Base-by-base conservation (phyloP, 179 eudicot species). In the Pouteria campechiana region DNA sequence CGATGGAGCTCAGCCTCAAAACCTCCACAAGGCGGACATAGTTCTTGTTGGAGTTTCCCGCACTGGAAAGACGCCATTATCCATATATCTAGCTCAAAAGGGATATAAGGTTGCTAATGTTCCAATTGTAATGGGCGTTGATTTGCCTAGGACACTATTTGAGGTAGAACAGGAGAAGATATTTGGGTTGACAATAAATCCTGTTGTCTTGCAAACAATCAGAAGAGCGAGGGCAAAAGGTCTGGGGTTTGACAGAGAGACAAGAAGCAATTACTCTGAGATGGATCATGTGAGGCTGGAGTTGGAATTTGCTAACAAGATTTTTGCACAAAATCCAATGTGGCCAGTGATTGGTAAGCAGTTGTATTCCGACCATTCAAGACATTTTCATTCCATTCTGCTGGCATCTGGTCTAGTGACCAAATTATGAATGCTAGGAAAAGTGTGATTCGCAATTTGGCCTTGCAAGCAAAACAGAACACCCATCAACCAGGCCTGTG, bases 341-440 rank as follows among this genome's bases (percentile, higher is more conserved):
- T 89, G 97, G 97, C 89, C 90, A 1, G 93, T 89, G 14, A 81
- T 85, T 48, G 95, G 97, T 89, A 57, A 81, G 95, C 47, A 8
- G 12, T 40, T n/a, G n/a, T n/a, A n/a, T n/a, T n/a, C n/a, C n/a
- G n/a, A n/a, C n/a, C n/a, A n/a, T n/a, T n/a, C n/a, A n/a, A n/a
- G n/a, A n/a, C n/a, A n/a, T n/a, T n/a, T n/a, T n/a, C n/a, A n/a
- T n/a, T n/a, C n/a, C n/a, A n/a, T n/a, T n/a, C n/a, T n/a, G n/a
- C n/a, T n/a, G n/a, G n/a, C n/a, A n/a, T n/a, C n/a, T n/a, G n/a
- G n/a, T n/a, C n/a, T n/a, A n/a, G n/a, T n/a, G n/a, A n/a, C n/a
- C n/a, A n/a, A n/a, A n/a, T n/a, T n/a, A n/a, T n/a, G n/a, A n/a
- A n/a, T n/a, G n/a, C n/a, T n/a, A n/a, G n/a, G n/a, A n/a, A n/a